Evolutionary conservation across 1,284 basidiomycete genomes (phyloP), one percentile per base, ranked within the genome.

Genomic region (Ustilago bromivora): DNA sequence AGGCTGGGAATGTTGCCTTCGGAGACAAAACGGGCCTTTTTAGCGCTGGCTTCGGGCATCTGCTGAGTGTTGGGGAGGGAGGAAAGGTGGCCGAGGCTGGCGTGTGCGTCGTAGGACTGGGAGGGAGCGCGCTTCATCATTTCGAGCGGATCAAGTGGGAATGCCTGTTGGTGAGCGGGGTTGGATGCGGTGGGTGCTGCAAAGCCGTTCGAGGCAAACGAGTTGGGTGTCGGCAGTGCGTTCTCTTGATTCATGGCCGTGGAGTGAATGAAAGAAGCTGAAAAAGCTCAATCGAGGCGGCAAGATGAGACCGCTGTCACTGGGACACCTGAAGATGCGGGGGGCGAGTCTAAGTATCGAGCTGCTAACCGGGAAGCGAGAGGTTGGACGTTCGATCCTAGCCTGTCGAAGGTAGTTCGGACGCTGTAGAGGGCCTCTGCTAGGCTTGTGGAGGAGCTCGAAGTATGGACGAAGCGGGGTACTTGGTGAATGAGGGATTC

Each of bases 51-150:
- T 34, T 64, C 65, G 4, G 65, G 40, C 54, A 78, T 54, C 15
- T 73, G 61, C 15, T 73, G 65, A 4, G 71, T 4, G 51, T 63
- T 63, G 34, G 66, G 64, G 2, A 69, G 38, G 51, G 64, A 57
- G 17, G 57, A 59, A 43, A 71, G 64, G 36, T 70, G 62, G 19
- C 71, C 73, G 12, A 74, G 61, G 10, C 59, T 66, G 23, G 75
- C 66, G 46, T 76, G 74, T 19, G 69, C 76, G 46, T 80, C 80
- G 70, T 76, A 74, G 13, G 77, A 71, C 57, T 80, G 80, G 9
- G 80, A 78, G 9, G 77, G 72, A 23, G 71, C 70, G 19, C 80
- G 71, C 61, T 81, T 81, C 78, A 81, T 81, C 78, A 80, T 74
- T 13, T 79, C 66, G 54, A 78, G 66, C 56, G 71, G 55, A 63